Base-by-base conservation (phyloP, 768 basidiomycete genomes). In the Trametes punicea region DNA sequence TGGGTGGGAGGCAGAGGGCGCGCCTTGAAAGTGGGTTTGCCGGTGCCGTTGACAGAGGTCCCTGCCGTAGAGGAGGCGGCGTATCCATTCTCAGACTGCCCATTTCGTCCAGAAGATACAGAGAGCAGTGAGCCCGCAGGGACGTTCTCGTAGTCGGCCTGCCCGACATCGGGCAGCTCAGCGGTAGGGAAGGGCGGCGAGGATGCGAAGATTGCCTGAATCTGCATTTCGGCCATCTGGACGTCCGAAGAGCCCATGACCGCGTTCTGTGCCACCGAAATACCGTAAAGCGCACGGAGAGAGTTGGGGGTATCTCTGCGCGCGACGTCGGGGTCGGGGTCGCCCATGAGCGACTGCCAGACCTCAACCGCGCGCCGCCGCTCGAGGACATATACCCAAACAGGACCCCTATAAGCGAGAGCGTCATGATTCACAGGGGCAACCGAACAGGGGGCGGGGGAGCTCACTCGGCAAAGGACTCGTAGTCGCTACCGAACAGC, bases 321-420 rank as follows among this genome's bases (percentile, higher is more conserved):
- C 0, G 87, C 87, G 13, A 78, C 64, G 30, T 77, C 76, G 23
- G 85, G 82, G 67, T 88, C 85, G 27, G 69, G 60, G 67, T 84
- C 74, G 52, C 88, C 87, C 80, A 92, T 88, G 64, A 93, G 81
- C 0, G 85, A 83, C 42, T 81, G 75, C 79, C 87, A 86, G 49
- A 90, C 88, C 70, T 90, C 84, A 45, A 93, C 85, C 6, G 91
- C 87, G 34, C 87, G 82, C 48, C 87, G 77, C 33, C 90, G 82
- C 67, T 92, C 91, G 59, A 93, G 85, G 34, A 93, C 87, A 69
- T 92, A 93, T 20, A 93, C 89, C 88, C 91, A 92, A n/a, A 91
- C 88, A 18, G 90, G 87, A 55, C 88, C 89, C 59, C 90, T 92
- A 39, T 21, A 21, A 25, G 36, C 30, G 38, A 46, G 46, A 29